Conservation (phyloP, 2,329 filamentous ascomycete species). For the Sclerotinia sclerotiorum region DNA sequence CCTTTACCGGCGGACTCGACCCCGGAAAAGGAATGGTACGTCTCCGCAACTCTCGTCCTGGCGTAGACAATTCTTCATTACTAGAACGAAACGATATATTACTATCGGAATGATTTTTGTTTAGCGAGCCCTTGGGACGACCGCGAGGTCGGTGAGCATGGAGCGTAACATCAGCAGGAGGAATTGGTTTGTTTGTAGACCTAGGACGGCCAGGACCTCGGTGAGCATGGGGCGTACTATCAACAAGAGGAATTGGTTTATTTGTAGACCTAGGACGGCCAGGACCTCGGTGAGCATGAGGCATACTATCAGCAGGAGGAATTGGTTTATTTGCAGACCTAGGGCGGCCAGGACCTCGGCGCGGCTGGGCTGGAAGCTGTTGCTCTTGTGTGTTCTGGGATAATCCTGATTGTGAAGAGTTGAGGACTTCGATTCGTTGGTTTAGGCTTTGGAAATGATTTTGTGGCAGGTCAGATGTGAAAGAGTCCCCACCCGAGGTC, state of each 20-base stretch:
- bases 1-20: background rate
- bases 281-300: background rate
- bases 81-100: background rate
- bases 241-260: background rate
- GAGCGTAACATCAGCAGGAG: background rate
- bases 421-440: background rate
- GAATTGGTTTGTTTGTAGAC: background rate
- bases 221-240: background rate
- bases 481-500: background rate
- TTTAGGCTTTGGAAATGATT: background rate
- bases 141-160: background rate
- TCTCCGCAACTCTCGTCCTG: background rate
- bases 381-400: background rate
- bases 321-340: background rate
- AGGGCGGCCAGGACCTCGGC: slow-evolving; percentile 5
- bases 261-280: background rate
- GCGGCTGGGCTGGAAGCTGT: background rate
- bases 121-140: background rate
- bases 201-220: slow-evolving; percentile 5
- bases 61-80: background rate
- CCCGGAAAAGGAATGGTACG: background rate
- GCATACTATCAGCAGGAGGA: background rate
- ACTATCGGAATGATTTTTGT: background rate
- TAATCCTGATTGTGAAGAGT: slow-evolving; percentile 1
- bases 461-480: background rate